Conservation (phyloP, 345 rosid species). For the Ceriops tagal region DNA sequence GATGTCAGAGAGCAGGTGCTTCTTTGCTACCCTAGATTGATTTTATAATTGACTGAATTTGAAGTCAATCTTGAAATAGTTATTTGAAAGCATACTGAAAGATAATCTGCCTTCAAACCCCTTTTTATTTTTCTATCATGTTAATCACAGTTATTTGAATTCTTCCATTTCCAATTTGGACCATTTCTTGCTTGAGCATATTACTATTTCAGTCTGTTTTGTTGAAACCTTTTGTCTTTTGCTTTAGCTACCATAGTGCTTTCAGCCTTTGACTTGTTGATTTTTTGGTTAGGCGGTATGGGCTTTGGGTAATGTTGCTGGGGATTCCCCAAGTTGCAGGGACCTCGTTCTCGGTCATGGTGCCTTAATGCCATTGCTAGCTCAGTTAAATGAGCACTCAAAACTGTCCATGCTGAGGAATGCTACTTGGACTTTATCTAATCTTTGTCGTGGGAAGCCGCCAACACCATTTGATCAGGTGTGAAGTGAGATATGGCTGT, state of each 20-base stretch:
- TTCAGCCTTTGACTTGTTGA: background rate
- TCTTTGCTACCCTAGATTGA: background rate
- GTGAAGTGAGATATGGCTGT: conserved; percentile 3
- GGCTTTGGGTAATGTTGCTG: conserved; percentile 84
- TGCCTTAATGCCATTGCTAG: conserved; percentile 59
- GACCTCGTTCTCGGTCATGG: conserved; percentile 66
- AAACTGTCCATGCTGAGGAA: conserved; percentile 71
- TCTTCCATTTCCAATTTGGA: background rate
- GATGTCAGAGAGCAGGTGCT: conserved; percentile 36
- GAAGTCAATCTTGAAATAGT: no score
- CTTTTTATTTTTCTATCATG: no score
- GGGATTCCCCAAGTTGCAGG: conserved; percentile 68
- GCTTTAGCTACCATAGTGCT: conserved; percentile 6
- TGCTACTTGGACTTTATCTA: conserved; percentile 78
- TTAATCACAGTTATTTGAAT: background rate
- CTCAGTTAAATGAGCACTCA: conserved; percentile 62
- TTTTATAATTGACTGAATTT: no score
- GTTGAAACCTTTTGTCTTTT: conserved; percentile 3
- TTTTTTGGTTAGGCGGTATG: conserved; percentile 53
- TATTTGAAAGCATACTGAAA: no score
- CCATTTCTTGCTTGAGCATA: background rate
- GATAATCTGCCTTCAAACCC: no score
- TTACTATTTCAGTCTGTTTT: background rate
- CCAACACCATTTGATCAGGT: conserved; percentile 74
- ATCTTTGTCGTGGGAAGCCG: conserved; percentile 75